Base-by-base conservation (phyloP, 2,329 filamentous ascomycete species). In the Penicillium olsonii region DNA sequence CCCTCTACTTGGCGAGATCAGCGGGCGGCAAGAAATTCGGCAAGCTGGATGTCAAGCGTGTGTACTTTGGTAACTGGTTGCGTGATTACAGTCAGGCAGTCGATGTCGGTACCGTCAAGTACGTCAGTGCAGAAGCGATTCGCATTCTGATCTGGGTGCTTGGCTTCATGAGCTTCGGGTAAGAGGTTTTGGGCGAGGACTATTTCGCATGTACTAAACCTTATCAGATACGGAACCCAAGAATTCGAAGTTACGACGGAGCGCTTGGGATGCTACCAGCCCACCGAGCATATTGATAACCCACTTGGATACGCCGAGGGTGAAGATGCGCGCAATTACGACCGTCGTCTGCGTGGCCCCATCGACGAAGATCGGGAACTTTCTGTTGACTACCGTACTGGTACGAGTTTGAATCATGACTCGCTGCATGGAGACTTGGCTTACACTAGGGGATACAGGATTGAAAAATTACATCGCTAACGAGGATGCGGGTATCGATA, bases 31-130 rank as follows among this genome's bases (percentile, higher is more conserved):
- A 92, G 77, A 95, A 92, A 66, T 96, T 95, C 74, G 84, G 82
- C 77, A 94, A 94, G 76, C 83, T 95, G 65, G 87, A 86, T 66
- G 88, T 96, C 55, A 88, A 92, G 56, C 84, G 91, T 53, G 88
- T 95, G 56, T 96, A 96, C 77, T 96, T 96, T 75, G 92, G 92
- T 57, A 96, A 96, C 77, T 96, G 92, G 92, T 83, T 96, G 27
- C 84, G 84, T 48, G 92, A 96, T 73, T 96, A 96, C 73, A 94
- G 88, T 45, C 92, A 96, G 72, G 92, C 91, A 53, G 88, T 96
- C 62, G 92, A 96, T 70, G 89, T 96, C 42, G 92, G 90, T 54
- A 95, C 90, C 4, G 84, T 96, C 73, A 96, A 96, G 76, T 83
- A 87, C 62, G 91, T 96, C 55, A 92, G 88, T 48, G 87, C 90